These are phyloP conservation scores for Acephala macrosclerotiorum DNA, from an alignment of 2,329 filamentous ascomycete species.

Conservation along the genomic window DNA sequence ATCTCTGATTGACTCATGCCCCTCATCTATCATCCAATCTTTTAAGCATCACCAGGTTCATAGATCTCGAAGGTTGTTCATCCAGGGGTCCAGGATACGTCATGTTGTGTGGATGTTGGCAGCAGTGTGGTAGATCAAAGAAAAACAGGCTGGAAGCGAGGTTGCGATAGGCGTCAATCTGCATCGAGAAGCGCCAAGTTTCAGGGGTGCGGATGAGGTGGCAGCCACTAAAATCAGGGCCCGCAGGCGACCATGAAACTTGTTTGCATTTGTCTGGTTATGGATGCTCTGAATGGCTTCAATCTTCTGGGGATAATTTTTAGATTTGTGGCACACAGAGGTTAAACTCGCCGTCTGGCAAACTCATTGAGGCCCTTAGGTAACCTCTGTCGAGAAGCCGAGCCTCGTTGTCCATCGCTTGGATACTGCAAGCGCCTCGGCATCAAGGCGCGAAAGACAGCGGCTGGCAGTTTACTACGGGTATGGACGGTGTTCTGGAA, in stretches of 20 bases:
- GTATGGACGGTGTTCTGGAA: not conserved
- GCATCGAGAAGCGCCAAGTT: slow-evolving; percentile 2
- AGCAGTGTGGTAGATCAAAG: slow-evolving; percentile 4
- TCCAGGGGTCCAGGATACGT: slow-evolving; percentile 6
- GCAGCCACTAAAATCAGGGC: not conserved
- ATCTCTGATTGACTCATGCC: slow-evolving; percentile 9
- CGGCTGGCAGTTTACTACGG: not conserved
- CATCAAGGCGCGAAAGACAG: not conserved
- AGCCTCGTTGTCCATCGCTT: not conserved
- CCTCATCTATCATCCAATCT: slow-evolving; percentile 10
- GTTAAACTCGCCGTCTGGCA: not conserved
- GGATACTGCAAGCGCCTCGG: not conserved
- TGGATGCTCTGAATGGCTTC: slow-evolving; percentile 7
- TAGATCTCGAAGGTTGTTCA: not conserved
- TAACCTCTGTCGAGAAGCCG: not conserved
- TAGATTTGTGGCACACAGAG: not conserved
- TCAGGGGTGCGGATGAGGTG: not conserved
- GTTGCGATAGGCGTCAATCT: not conserved
- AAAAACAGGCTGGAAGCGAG: slow-evolving; percentile 21
- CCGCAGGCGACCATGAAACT: slow-evolving; percentile 1
- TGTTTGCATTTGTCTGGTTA: not conserved
- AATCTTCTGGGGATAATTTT: not conserved
- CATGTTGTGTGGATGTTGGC: slow-evolving; percentile 9
- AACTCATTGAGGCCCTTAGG: not conserved
- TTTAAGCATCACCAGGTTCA: not conserved